These are phyloP conservation scores for Aspergillus intermedius DNA, from an alignment of 2,329 filamentous ascomycete species.

Conservation along the genomic window DNA sequence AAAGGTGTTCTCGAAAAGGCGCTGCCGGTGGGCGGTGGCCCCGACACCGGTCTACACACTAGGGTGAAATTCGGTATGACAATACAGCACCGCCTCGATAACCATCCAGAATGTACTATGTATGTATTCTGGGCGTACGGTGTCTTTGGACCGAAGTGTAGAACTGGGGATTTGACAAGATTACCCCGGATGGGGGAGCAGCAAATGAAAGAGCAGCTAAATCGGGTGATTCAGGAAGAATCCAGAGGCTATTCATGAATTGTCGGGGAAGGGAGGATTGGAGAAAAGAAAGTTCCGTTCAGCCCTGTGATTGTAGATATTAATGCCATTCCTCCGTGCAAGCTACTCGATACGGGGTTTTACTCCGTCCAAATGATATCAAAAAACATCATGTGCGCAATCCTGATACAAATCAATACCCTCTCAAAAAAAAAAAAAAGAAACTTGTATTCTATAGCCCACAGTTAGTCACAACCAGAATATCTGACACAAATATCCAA, in stretches of 20 bases:
- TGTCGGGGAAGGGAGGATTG: not conserved
- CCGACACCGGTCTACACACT: not conserved
- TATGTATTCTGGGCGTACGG: constrained; percentile 1
- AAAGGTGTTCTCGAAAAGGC: not conserved
- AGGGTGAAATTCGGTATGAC: not conserved
- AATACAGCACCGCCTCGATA: not conserved
- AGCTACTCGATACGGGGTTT: too few relatives aligned
- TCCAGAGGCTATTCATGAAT: constrained; percentile 3
- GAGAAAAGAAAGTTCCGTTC: constrained; percentile 1
- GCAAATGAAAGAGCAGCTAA: constrained; percentile 18
- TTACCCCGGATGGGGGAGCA: not conserved
- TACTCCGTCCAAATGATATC: not conserved
- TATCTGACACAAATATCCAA: too few relatives aligned
- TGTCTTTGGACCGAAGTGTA: not conserved
- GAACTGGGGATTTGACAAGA: not conserved
- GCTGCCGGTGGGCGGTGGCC: not conserved
- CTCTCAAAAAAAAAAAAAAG: too few relatives aligned
- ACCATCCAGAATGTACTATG: not conserved
- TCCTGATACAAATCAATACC: too few relatives aligned
- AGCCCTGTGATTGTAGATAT: constrained; percentile 1
- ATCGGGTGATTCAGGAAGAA: constrained; percentile 29
- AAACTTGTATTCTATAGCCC: too few relatives aligned
- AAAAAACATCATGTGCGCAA: too few relatives aligned
- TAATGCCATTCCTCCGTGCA: too few relatives aligned
- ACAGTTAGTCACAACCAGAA: too few relatives aligned